Conservation (phyloP, 2,329 filamentous ascomycete genomes). For the Nemania sp. region DNA sequence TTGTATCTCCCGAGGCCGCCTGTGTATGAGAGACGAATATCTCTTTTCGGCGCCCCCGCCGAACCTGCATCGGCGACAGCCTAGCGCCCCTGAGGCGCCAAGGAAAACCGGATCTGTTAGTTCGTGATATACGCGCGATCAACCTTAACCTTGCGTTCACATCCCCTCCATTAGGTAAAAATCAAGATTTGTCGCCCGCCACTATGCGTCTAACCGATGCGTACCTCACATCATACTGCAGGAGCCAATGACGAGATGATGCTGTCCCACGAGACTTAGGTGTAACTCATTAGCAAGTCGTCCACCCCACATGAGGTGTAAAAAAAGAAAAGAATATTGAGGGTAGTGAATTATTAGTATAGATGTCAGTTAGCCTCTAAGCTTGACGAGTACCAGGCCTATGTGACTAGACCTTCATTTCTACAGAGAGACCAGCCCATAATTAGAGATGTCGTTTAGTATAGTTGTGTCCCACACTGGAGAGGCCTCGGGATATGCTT, state of each 20-base stretch:
- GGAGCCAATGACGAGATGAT: constrained; percentile 21
- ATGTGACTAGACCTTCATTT: neutral
- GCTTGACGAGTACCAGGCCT: neutral
- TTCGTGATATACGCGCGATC: constrained; percentile 14
- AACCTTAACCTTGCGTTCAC: constrained; percentile 7
- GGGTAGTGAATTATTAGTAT: neutral
- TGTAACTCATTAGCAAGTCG: constrained; percentile 19
- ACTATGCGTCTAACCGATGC: neutral
- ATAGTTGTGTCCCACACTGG: neutral
- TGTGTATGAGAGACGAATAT: constrained; percentile 12
- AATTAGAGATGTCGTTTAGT: constrained; percentile 22
- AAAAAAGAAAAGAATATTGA: constrained; percentile 12
- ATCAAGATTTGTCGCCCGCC: constrained; percentile 7
- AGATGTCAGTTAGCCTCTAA: constrained; percentile 3
- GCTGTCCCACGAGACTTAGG: constrained; percentile 21
- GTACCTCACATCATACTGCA: constrained; percentile 15
- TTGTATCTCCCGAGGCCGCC: constrained; percentile 21
- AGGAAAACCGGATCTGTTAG: constrained; percentile 20
- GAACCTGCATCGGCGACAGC: constrained; percentile 15
- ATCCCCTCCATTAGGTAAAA: constrained; percentile 18
- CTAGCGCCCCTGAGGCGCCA: constrained; percentile 13
- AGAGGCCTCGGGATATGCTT: neutral
- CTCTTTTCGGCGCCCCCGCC: constrained; percentile 19
- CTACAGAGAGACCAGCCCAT: neutral
- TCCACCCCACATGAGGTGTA: constrained; percentile 3